These are phyloP conservation scores for Cymbopogon flexuosus DNA, from an alignment of 202 grass and related monocot genomes.

Conservation along the genomic window DNA sequence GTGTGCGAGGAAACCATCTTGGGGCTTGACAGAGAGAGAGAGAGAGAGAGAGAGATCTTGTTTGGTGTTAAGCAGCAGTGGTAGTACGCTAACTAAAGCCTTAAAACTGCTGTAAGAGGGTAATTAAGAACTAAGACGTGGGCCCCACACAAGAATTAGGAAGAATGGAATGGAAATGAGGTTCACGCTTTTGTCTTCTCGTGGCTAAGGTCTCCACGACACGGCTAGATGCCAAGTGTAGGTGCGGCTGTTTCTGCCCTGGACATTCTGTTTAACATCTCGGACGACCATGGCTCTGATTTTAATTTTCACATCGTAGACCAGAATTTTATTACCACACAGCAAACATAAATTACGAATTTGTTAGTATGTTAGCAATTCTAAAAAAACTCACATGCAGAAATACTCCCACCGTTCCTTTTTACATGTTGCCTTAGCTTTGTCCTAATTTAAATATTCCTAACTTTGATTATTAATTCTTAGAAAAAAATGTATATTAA, in stretches of 20 bases:
- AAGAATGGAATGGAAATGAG: not conserved
- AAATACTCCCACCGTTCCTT: too few species aligned
- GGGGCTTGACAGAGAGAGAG: too few species aligned
- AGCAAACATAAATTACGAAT: not conserved
- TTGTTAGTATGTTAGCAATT: too few species aligned
- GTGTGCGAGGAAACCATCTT: not conserved
- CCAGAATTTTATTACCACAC: too few species aligned
- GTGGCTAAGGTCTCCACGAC: not conserved
- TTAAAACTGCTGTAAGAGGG: not conserved
- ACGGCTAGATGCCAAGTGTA: not conserved
- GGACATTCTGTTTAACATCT: not conserved
- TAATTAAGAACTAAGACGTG: not conserved
- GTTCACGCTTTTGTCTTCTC: not conserved
- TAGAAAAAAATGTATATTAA: too few species aligned
- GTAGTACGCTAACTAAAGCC: not conserved
- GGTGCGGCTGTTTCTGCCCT: not conserved
- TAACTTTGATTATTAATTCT: too few species aligned
- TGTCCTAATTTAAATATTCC: too few species aligned
- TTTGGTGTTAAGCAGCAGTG: not conserved
- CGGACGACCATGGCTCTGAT: not conserved
- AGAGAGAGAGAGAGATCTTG: constrained; percentile 11
- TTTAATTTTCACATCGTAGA: too few species aligned
- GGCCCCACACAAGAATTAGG: not conserved
- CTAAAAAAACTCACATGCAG: too few species aligned
- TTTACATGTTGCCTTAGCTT: too few species aligned